Evolutionary conservation across 441 rosid genomes (phyloP).

Genomic region (Sinapis alba): DNA sequence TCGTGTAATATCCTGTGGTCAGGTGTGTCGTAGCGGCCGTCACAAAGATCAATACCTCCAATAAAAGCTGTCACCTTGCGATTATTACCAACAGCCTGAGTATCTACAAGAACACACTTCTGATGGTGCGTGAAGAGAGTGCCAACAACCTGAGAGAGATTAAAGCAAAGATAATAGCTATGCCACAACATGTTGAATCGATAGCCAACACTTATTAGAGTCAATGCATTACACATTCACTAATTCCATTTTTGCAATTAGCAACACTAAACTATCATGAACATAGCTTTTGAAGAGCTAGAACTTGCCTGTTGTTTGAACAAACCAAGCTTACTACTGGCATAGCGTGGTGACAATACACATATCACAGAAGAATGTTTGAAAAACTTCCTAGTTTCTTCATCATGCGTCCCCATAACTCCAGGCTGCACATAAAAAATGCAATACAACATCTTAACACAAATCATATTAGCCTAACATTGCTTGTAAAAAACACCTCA

Average conservation of each 20-base stretch:
- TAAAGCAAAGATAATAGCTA: neutral
- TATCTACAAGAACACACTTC: constrained; percentile 87
- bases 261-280: neutral
- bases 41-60: constrained; percentile 96
- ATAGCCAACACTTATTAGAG: neutral
- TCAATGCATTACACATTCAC: constrained; percentile 2
- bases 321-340: constrained; percentile 73
- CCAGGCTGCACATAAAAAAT: constrained; percentile 56
- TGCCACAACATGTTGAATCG: neutral
- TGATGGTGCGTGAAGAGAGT: constrained; percentile 93
- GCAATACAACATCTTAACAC: constrained; percentile 2
- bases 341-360: constrained; percentile 80
- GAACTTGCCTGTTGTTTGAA: constrained; percentile 76
- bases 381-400: constrained; percentile 78
- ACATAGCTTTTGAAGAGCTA: constrained; percentile 6
- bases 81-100: constrained; percentile 74
- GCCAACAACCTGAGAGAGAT: constrained; percentile 61
- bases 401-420: constrained; percentile 88
- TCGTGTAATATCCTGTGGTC: constrained; percentile 74
- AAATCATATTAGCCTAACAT: neutral
- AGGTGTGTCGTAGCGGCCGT: constrained; percentile 95
- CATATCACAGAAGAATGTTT: constrained; percentile 88
- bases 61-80: constrained; percentile 83
- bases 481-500: constrained; percentile 39
- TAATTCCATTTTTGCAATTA: neutral